Base-by-base conservation (phyloP, 495 filamentous ascomycete species). In the Halenospora varia region DNA sequence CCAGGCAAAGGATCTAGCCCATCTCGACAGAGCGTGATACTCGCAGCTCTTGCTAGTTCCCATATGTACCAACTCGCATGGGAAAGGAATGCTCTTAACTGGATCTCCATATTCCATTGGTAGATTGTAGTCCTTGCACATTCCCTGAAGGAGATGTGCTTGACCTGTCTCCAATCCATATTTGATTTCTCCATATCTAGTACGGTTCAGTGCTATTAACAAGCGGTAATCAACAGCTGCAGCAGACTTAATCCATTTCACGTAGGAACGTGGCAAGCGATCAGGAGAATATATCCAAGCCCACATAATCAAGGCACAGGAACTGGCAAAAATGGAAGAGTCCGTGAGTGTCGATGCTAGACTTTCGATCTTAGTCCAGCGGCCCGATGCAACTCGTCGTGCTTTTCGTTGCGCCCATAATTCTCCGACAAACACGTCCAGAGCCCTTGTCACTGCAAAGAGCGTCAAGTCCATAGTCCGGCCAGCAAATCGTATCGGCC, bases 51-150 rank as follows among this genome's bases (percentile, higher is more conserved):
- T 77, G 20, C 89, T 87, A 56, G 77, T 78, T 51, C 88, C 88
- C 83, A 89, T 89, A 66, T 97, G 92, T 20, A 96, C 89, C 64
- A 97, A 73, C 70, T 91, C 84, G 73, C 92, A 97, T 3, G 90
- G 91, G 57, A 94, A 88, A 0, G 90, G 92, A 24, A 85, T 71
- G 0, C 86, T 82, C 48, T 79, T 77, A 25, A 77, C 76, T 1
- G 92, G 92, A 67, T 96, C 88, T 10, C 90, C 92, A 83, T 87
- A 92, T 53, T 70, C 70, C 1, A 78, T 55, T 1, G 91, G 90
- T 75, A 82, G 83, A 48, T 71, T 69, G 69, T 86, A 86, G 61
- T 95, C 89, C 48, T 71, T 73, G 68, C 88, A 93, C 87, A 96
- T 89, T 46, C 78, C 74, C 60, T 83, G 77, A 0, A 96, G 77